Percentiles rank a stretch among this genome's conserved stretches.
phyloP scores from a whole-genome alignment of 257 asterid species.

The Nicotiana obtusifolia region DNA sequence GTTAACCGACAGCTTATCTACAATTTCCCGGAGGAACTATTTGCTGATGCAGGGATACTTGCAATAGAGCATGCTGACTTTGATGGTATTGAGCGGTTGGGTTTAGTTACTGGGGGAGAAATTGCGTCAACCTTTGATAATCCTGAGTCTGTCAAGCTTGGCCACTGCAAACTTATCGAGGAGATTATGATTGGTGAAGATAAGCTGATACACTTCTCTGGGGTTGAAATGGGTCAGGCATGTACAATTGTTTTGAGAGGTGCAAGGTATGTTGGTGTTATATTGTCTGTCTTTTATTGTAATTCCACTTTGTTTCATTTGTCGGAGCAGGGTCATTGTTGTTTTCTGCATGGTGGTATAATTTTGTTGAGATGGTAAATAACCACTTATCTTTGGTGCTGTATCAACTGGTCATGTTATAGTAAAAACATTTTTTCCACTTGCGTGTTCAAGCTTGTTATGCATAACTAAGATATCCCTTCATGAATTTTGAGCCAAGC shows the following conservation, averaged over 20 bases:
- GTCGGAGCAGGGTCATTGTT: not conserved
- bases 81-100: conserved; percentile 95
- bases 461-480: not conserved
- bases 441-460: not conserved
- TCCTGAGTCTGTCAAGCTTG: conserved; percentile 96
- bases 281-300: not conserved
- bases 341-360: not conserved
- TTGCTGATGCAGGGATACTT: conserved; percentile 95
- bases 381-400: not conserved
- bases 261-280: conserved; percentile 55
- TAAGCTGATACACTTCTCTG: conserved; percentile 91
- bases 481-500: not conserved
- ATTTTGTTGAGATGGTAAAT: not conserved
- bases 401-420: not conserved
- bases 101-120: conserved; percentile 96
- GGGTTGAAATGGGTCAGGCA: conserved; percentile 97
- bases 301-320: not conserved
- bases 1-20: conserved; percentile 90
- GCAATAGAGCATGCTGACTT: conserved; percentile 99
- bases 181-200: conserved; percentile 99
- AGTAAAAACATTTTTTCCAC: not conserved
- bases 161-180: conserved; percentile 87
- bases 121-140: conserved; percentile 94
- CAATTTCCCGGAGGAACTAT: conserved; percentile 93
- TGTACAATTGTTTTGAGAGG: conserved; percentile 94